Percentiles rank a stretch among this genome's conserved stretches.
Evolutionary conservation across 78 protist genomes (phyloP).

Genomic region (Emiliania huxleyi): DNA sequence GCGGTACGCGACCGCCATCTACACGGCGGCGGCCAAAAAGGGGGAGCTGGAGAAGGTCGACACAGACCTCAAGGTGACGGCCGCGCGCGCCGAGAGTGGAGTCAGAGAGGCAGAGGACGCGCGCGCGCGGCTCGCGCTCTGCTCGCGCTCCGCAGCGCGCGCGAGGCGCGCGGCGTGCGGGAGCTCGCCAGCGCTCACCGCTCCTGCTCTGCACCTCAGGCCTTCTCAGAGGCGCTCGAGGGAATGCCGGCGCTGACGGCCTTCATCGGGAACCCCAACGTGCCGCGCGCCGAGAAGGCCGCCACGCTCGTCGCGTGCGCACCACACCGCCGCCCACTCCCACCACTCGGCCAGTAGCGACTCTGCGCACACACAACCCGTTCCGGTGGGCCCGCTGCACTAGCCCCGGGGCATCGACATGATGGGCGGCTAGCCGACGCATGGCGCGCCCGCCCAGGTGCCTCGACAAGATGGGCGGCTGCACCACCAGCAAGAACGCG

Average conservation of each 20-base stretch:
- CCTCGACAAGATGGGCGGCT: neutral
- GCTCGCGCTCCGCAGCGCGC: too few species aligned
- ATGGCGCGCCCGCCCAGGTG: too few species aligned
- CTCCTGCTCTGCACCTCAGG: neutral
- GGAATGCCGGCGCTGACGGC: neutral
- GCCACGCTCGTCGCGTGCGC: neutral
- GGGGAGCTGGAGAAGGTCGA: neutral
- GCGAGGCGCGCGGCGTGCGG: too few species aligned
- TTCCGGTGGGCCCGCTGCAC: too few species aligned
- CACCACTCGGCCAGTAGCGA: too few species aligned
- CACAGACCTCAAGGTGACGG: neutral
- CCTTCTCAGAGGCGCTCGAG: neutral
- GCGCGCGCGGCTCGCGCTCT: too few species aligned
- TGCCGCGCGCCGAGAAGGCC: neutral
- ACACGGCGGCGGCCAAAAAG: neutral
- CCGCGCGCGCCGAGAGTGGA: neutral
- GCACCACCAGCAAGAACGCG: neutral
- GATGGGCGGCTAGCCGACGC: too few species aligned
- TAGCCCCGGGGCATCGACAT: too few species aligned
- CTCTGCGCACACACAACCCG: too few species aligned
- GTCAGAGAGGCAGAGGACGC: too few species aligned
- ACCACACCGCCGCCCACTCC: too few species aligned
- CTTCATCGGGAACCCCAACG: neutral
- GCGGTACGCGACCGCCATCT: neutral
- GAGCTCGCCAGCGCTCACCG: too few species aligned